Percentiles rank a stretch among this genome's conserved stretches.
These are phyloP conservation scores for Tephrocybe sp. DNA, from an alignment of 768 basidiomycete genomes.

Conservation along the genomic window DNA sequence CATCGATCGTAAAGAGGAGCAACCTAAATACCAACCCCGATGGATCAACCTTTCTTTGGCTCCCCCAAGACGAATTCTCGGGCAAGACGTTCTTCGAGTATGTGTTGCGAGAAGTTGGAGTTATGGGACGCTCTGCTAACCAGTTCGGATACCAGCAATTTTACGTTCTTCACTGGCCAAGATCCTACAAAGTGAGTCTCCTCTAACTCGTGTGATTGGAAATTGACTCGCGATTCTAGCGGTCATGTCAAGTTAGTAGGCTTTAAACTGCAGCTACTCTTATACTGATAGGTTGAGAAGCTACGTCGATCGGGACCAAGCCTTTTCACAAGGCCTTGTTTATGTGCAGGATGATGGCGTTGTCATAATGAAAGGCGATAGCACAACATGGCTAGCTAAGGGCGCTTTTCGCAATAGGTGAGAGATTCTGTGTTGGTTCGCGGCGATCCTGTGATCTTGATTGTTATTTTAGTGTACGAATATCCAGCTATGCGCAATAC, in stretches of 20 bases:
- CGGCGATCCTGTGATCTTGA: neutral
- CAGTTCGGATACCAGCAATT: slow-evolving; percentile 38
- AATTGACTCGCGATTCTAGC: slow-evolving; percentile 34
- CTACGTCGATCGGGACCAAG: slow-evolving; percentile 55
- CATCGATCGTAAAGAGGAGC: slow-evolving; percentile 18
- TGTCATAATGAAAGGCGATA: slow-evolving; percentile 77
- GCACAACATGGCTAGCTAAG: slow-evolving; percentile 50
- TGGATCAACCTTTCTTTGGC: slow-evolving; percentile 59
- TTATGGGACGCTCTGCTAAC: neutral
- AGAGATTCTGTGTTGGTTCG: neutral
- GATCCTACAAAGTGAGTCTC: slow-evolving; percentile 68
- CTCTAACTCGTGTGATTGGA: slow-evolving; percentile 10
- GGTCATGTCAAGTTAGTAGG: slow-evolving; percentile 64
- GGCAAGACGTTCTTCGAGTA: slow-evolving; percentile 74
- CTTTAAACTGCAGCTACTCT: slow-evolving; percentile 1
- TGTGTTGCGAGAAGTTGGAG: slow-evolving; percentile 16
- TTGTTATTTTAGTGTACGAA: slow-evolving; percentile 53
- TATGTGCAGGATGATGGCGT: slow-evolving; percentile 55
- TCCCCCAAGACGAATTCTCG: slow-evolving; percentile 63
- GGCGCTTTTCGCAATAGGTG: slow-evolving; percentile 66
- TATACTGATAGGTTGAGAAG: slow-evolving; percentile 32
- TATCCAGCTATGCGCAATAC: slow-evolving; percentile 61
- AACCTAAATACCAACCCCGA: slow-evolving; percentile 41
- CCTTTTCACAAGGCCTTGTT: slow-evolving; percentile 51
- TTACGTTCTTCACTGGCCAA: slow-evolving; percentile 51